Percentiles rank a stretch among this genome's conserved stretches.
These are phyloP conservation scores for Teratosphaeria destructans DNA, from an alignment of 2,329 filamentous ascomycete species.

Conservation along the genomic window DNA sequence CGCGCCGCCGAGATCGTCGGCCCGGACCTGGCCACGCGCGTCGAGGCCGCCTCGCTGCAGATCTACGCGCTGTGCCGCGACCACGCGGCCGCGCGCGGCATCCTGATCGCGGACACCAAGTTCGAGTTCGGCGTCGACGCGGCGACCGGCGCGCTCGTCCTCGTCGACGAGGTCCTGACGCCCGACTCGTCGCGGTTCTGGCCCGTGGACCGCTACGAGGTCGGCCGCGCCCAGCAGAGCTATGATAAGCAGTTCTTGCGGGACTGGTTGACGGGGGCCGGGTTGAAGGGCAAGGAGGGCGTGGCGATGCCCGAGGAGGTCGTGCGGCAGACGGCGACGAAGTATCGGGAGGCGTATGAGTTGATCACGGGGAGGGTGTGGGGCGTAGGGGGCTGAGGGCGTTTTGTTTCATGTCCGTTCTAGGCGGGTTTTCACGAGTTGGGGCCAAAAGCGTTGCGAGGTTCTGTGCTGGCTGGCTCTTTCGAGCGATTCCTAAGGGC, in stretches of 20 bases:
- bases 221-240: conserved; percentile 66
- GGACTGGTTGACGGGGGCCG: conserved; percentile 67
- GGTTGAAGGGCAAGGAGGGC: conserved; percentile 63
- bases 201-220: conserved; percentile 60
- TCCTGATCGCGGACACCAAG: conserved; percentile 70
- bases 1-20: conserved; percentile 54
- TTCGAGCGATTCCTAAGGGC: background rate
- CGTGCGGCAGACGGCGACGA: conserved; percentile 54
- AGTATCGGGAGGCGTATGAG: conserved; percentile 68
- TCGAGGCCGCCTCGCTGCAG: conserved; percentile 54
- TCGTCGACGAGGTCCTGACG: conserved; percentile 78
- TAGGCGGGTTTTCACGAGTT: background rate
- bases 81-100: conserved; percentile 55
- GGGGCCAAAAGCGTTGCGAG: background rate
- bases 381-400: background rate
- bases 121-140: conserved; percentile 62
- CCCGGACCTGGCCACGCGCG: conserved; percentile 50
- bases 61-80: conserved; percentile 53
- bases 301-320: conserved; percentile 65
- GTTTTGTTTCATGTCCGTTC: background rate
- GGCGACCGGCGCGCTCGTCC: conserved; percentile 55
- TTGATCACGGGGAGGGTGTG: conserved; percentile 34
- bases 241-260: conserved; percentile 71
- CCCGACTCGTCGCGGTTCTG: conserved; percentile 73
- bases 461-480: background rate